phyloP scores from a whole-genome alignment of 495 filamentous ascomycete species.

The Neurospora discreta region DNA sequence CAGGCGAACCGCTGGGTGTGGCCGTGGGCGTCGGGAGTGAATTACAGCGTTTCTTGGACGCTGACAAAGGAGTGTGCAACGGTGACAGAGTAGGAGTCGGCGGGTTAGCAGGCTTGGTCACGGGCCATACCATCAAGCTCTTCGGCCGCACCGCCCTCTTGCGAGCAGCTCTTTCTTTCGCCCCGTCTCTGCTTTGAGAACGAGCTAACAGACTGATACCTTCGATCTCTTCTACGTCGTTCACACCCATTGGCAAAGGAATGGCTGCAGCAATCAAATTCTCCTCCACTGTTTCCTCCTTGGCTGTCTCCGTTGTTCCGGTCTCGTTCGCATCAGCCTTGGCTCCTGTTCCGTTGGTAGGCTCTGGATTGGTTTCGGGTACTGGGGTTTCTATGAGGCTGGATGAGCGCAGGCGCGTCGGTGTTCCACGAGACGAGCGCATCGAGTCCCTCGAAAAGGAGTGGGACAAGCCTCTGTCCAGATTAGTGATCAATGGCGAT shows the following conservation, averaged over 20 bases:
- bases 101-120: background rate
- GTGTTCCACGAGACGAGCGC: slow-evolving; percentile 4
- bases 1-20: slow-evolving; percentile 1
- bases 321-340: background rate
- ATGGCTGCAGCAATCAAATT: slow-evolving; percentile 39
- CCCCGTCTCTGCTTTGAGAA: slow-evolving; percentile 47
- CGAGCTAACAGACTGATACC: slow-evolving; percentile 45
- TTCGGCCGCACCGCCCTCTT: slow-evolving; percentile 40
- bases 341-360: slow-evolving; percentile 3
- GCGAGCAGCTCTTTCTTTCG: slow-evolving; percentile 37
- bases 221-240: slow-evolving; percentile 67
- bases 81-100: slow-evolving; percentile 27
- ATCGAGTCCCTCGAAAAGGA: slow-evolving; percentile 33
- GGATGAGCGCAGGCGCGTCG: slow-evolving; percentile 24
- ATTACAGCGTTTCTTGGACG: slow-evolving; percentile 40
- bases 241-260: slow-evolving; percentile 53
- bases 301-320: background rate
- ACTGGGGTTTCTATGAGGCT: slow-evolving; percentile 23
- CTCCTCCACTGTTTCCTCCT: slow-evolving; percentile 13
- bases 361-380: slow-evolving; percentile 17
- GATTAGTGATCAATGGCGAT: slow-evolving; percentile 22
- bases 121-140: slow-evolving; percentile 45
- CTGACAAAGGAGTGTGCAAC: slow-evolving; percentile 11
- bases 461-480: slow-evolving; percentile 24
- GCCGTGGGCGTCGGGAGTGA: slow-evolving; percentile 38